Evolutionary conservation across 768 basidiomycete genomes (phyloP), one percentile per base, ranked within the genome.

Genomic region (Leccinum incarnatum): DNA sequence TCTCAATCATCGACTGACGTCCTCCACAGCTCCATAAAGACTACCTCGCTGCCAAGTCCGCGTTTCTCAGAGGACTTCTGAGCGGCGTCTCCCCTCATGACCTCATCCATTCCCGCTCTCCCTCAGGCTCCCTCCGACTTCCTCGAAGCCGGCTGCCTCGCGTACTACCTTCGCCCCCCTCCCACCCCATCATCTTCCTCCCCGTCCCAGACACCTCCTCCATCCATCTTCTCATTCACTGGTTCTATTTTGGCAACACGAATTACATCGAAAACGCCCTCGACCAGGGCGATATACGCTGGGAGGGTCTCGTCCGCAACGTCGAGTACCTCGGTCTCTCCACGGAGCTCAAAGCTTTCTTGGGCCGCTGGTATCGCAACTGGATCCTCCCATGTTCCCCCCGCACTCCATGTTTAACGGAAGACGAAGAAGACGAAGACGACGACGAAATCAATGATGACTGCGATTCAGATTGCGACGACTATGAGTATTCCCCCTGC

Each of bases 251-350:
- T 73, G 92, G 91, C 30, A 78, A 82, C 60, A 83, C 83, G 12
- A 72, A 76, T 46, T 78, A 78, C 55, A 87, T 96, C 65, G 83
- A 88, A 66, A 78, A 83, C 23, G 86, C 82, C 45, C 82, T 96
- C 12, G 81, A 83, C 60, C 74, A 78, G 19, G 85, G 87, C 19
- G 71, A 78, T 53, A 79, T 93, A 48, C 83, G 83, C 50, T 95
- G 93, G 93, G 89, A 94, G 65, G 91, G 91, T 29, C 78, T 95
- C 60, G 91, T 91, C 19, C 85, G 88, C 59, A 96, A 95, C 71
- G 92, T 89, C 69, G 93, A 95, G 69, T 95, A 92, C 68, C 86
- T 96, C 51, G 88, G 85, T 19, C 80, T 95, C 61, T 79, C 84
- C 54, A 75, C 84, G 17, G 86, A 89, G 47, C 84, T 95, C 72